These are phyloP conservation scores for Nakazawaea laoshanensis DNA, from an alignment of 805 yeast genomes.

Conservation along the genomic window DNA sequence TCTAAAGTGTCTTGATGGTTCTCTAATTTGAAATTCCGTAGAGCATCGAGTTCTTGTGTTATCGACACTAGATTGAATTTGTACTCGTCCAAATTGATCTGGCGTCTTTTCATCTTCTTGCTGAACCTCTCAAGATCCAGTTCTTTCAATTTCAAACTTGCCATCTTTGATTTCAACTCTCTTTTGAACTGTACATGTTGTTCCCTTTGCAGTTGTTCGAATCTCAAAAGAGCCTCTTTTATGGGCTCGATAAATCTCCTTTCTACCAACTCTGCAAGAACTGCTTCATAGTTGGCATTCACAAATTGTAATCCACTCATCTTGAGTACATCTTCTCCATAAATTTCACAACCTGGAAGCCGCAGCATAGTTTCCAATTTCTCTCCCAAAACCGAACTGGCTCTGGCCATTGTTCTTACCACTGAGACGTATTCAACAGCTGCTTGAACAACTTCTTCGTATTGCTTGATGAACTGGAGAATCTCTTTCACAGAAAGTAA, in stretches of 20 bases:
- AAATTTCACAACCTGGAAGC: slow-evolving; percentile 35
- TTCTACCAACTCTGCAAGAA: slow-evolving; percentile 51
- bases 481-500: slow-evolving; percentile 56
- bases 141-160: slow-evolving; percentile 50
- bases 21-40: slow-evolving; percentile 67
- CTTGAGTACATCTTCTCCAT: slow-evolving; percentile 53
- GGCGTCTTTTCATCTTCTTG: slow-evolving; percentile 54
- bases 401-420: slow-evolving; percentile 37
- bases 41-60: slow-evolving; percentile 70
- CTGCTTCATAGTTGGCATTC: slow-evolving; percentile 69
- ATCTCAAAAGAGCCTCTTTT: slow-evolving; percentile 30
- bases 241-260: slow-evolving; percentile 51
- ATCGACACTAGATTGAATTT: slow-evolving; percentile 57
- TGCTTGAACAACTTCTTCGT: slow-evolving; percentile 36
- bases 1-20: slow-evolving; percentile 59
- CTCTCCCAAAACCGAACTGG: slow-evolving; percentile 64
- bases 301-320: slow-evolving; percentile 75
- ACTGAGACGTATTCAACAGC: slow-evolving; percentile 39
- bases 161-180: slow-evolving; percentile 43
- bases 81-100: slow-evolving; percentile 58
- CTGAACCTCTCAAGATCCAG: slow-evolving; percentile 50
- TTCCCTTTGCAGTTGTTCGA: slow-evolving; percentile 31
- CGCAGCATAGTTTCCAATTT: slow-evolving; percentile 60
- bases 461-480: slow-evolving; percentile 36
- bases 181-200: slow-evolving; percentile 48